phyloP scores from a whole-genome alignment of 768 basidiomycete genomes.

The Suillus luteus region DNA sequence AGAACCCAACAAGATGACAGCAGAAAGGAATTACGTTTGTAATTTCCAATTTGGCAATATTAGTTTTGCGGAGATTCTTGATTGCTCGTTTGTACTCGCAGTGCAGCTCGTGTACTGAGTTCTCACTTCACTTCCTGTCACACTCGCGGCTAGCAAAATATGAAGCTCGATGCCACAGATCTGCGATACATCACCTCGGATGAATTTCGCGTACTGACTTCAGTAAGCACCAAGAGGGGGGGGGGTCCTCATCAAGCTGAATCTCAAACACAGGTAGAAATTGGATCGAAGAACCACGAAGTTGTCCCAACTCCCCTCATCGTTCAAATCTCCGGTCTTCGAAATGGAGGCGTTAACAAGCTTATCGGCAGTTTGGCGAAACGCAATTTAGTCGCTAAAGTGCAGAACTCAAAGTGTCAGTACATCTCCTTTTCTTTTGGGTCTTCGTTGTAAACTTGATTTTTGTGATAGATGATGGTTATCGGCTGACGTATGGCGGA shows the following conservation, averaged over 20 bases:
- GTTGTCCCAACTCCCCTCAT: slow-evolving; percentile 89
- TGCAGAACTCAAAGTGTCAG: slow-evolving; percentile 91
- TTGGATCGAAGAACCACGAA: slow-evolving; percentile 98
- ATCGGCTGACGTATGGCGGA: slow-evolving; percentile 96
- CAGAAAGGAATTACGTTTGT: not conserved
- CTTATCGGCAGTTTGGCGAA: slow-evolving; percentile 88
- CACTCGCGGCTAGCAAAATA: slow-evolving; percentile 31
- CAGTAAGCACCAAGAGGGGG: slow-evolving; percentile 59
- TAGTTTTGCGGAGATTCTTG: not conserved
- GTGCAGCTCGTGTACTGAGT: not conserved
- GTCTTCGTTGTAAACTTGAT: not conserved
- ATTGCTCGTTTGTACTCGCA: not conserved
- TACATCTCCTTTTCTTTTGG: not conserved
- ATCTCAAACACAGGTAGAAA: slow-evolving; percentile 70
- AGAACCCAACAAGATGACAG: not conserved
- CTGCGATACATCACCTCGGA: slow-evolving; percentile 89
- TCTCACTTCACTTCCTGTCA: not conserved
- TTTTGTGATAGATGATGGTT: slow-evolving; percentile 81
- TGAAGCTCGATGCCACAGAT: slow-evolving; percentile 96
- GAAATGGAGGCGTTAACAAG: slow-evolving; percentile 94
- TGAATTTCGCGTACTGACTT: slow-evolving; percentile 95
- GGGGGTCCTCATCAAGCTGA: slow-evolving; percentile 12
- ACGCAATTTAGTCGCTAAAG: slow-evolving; percentile 83
- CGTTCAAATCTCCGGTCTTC: slow-evolving; percentile 88
- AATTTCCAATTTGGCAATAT: slow-evolving; percentile 9